A percentile compares a stretch with the other conserved stretches of the same genome.
Conservation (phyloP, 2,329 filamentous ascomycete genomes). For the Fragosphaeria purpurea region DNA sequence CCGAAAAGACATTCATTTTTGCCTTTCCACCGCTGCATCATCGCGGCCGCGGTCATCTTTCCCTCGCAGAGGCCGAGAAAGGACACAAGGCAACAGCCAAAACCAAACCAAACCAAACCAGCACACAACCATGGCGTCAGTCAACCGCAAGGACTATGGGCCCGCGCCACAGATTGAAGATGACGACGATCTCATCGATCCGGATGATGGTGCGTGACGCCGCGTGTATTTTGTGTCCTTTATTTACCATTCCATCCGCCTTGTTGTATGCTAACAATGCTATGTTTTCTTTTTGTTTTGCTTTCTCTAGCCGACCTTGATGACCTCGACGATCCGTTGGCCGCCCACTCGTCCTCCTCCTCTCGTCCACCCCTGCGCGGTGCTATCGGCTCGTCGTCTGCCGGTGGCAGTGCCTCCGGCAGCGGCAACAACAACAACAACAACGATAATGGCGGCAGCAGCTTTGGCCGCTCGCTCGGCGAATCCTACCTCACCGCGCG, state of each 20-base stretch:
- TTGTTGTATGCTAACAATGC: not conserved
- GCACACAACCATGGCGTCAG: constrained; percentile 32
- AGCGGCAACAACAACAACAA: not conserved
- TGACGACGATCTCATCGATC: constrained; percentile 67
- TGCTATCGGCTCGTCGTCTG: constrained; percentile 53
- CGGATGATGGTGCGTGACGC: constrained; percentile 55
- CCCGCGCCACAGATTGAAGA: constrained; percentile 43
- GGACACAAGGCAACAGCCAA: too few relatives aligned
- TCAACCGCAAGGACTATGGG: constrained; percentile 45
- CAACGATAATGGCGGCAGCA: not conserved
- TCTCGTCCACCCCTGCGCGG: constrained; percentile 74
- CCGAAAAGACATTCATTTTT: too few relatives aligned
- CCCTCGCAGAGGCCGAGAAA: too few relatives aligned
- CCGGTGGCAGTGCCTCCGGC: not conserved
- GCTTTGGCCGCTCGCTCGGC: constrained; percentile 49
- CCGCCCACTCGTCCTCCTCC: constrained; percentile 47
- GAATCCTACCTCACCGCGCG: constrained; percentile 78
- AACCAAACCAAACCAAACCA: not conserved
- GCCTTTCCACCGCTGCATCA: too few relatives aligned
- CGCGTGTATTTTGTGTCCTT: not conserved
- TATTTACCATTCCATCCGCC: not conserved
- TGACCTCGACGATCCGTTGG: constrained; percentile 83
- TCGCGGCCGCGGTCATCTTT: too few relatives aligned
- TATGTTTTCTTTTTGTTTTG: not conserved
- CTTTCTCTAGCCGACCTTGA: constrained; percentile 61